Conservation (phyloP, 345 rosid genomes). For the Anastatica hierochuntica region DNA sequence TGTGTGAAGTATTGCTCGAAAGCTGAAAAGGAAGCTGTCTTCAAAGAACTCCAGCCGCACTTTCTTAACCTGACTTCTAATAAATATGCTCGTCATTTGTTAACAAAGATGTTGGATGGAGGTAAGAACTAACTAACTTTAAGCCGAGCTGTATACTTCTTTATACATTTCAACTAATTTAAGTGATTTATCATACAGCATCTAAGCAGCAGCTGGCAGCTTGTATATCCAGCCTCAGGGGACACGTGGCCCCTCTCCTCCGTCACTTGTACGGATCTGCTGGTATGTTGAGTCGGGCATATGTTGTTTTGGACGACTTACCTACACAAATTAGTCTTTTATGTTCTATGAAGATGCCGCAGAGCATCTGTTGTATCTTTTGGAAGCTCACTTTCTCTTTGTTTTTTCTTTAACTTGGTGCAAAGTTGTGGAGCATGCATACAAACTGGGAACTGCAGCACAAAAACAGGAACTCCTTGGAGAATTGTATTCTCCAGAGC, state of each 20-base stretch:
- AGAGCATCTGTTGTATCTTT: slow-evolving; percentile 1
- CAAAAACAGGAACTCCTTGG: slow-evolving; percentile 85
- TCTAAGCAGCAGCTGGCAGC: slow-evolving; percentile 65
- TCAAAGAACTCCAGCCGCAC: slow-evolving; percentile 71
- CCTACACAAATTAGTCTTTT: not conserved
- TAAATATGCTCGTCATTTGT: slow-evolving; percentile 59
- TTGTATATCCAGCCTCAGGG: slow-evolving; percentile 65
- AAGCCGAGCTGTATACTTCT: not conserved
- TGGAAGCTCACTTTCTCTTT: slow-evolving; percentile 8
- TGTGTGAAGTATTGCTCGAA: slow-evolving; percentile 74
- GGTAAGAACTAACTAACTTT: slow-evolving; percentile 36
- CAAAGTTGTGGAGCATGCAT: slow-evolving; percentile 78
- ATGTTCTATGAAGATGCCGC: not conserved
- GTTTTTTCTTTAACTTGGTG: not conserved
- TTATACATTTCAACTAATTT: not conserved
- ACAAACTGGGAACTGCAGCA: slow-evolving; percentile 58
- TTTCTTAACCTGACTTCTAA: slow-evolving; percentile 58
- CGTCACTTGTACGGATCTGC: slow-evolving; percentile 89
- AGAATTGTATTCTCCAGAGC: slow-evolving; percentile 84
- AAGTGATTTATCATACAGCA: slow-evolving; percentile 34
- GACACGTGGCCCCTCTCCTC: slow-evolving; percentile 70
- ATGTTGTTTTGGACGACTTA: slow-evolving; percentile 7
- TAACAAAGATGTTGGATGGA: slow-evolving; percentile 73
- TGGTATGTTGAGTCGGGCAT: slow-evolving; percentile 51
- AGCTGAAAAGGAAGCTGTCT: slow-evolving; percentile 64